Base-by-base conservation (phyloP, 1,139 yeast genomes). In the Yamadazyma diospyri region DNA sequence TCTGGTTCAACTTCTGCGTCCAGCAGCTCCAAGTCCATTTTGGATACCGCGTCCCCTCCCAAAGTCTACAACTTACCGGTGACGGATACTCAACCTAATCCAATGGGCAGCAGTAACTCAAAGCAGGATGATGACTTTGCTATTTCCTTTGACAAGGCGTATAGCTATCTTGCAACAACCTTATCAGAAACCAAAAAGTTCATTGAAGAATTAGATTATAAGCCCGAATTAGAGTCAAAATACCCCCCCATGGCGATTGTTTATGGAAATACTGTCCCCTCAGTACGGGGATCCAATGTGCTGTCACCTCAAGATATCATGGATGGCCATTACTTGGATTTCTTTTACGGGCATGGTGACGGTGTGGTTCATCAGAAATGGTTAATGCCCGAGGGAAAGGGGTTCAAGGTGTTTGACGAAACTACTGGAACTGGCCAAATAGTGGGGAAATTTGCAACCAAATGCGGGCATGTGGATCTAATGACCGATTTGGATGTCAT, bases 261-360 rank as follows among this genome's bases (percentile, higher is more conserved):
- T 0, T 86, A 83, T 51, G 94, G 95, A 6, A 77, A 83, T 49
- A 68, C 72, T 5, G 83, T 86, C 1, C 96, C 97, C 0, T 84
- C 95, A 0, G 88, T 86, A 1, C 70, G 94, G 34, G 94, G 89
- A 2, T 81, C 86, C 2, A 59, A 77, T 33, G 94, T 87, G 1
- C 56, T 64, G 23, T 72, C 78, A 2, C 50, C 53, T n/a, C 72
- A 78, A 38, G 92, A 78, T 32, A 79, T 88, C 37, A 69, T 64
- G 41, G 70, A 71, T 23, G 95, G 95, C 5, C 74, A 77, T 42
- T 88, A 84, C 56, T 78, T 74, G 42, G 81, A 84, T 45, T 81
- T 86, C 46, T 76, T 72, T 46, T 87, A 85, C 52, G 95, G 95
- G 0, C 88, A 88, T 7, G 97, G 97, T 6, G 97, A 88, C 51